Evolutionary conservation across 2,329 filamentous ascomycete genomes (phyloP).

Genomic region (Lachnellula suecica): DNA sequence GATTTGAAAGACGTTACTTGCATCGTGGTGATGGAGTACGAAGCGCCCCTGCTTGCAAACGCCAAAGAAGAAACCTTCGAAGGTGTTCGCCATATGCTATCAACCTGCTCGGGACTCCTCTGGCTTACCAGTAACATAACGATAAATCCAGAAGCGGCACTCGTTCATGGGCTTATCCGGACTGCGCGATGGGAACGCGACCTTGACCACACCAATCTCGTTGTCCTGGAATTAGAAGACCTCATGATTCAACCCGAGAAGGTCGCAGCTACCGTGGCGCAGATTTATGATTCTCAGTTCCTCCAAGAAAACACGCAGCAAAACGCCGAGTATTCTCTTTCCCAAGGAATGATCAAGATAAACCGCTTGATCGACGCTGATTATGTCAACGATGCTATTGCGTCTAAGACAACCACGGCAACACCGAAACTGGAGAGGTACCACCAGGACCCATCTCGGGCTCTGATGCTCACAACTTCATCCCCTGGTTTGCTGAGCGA

Average conservation of each 20-base stretch:
- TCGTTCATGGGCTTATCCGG: slow-evolving; percentile 10
- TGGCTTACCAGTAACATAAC: slow-evolving; percentile 46
- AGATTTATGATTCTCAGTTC: slow-evolving; percentile 20
- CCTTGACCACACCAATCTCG: slow-evolving; percentile 29
- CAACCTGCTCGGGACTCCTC: slow-evolving; percentile 39
- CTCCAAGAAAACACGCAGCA: neutral
- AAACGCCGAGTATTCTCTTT: neutral
- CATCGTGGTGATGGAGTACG: slow-evolving; percentile 48
- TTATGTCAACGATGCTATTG: neutral
- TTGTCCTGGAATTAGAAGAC: slow-evolving; percentile 22
- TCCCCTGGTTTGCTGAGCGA: slow-evolving; percentile 27
- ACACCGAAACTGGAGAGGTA: neutral
- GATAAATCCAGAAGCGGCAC: slow-evolving; percentile 20
- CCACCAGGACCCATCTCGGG: neutral
- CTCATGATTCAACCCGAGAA: slow-evolving; percentile 35
- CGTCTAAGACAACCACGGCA: neutral
- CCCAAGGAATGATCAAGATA: neutral
- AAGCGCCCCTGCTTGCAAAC: slow-evolving; percentile 35
- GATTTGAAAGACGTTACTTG: slow-evolving; percentile 38
- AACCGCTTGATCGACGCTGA: neutral
- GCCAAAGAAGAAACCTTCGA: slow-evolving; percentile 41
- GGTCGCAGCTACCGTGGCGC: slow-evolving; percentile 13
- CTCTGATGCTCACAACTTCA: slow-evolving; percentile 19
- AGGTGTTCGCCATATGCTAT: slow-evolving; percentile 40
- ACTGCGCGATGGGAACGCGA: slow-evolving; percentile 28